These are phyloP conservation scores for Claviceps pazoutovae DNA, from an alignment of 2,329 filamentous ascomycete species.

Conservation along the genomic window DNA sequence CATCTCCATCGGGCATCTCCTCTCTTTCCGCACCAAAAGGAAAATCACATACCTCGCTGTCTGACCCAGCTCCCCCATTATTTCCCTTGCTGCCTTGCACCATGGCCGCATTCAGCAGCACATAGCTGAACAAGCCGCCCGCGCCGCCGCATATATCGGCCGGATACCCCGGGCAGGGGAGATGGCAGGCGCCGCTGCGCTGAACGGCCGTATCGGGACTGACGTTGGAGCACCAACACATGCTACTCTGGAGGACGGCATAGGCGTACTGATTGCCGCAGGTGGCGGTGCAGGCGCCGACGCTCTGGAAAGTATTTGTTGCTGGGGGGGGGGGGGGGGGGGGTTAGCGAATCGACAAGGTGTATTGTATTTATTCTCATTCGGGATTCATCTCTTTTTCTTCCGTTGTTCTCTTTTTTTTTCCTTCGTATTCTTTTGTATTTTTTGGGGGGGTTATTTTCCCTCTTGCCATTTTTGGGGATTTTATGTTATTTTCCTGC, in stretches of 20 bases:
- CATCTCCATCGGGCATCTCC: too few relatives aligned
- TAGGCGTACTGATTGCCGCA: conserved; percentile 2
- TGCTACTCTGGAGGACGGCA: conserved; percentile 1
- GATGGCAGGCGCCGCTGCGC: not conserved
- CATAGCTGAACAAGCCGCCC: conserved; percentile 1
- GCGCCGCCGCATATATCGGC: conserved; percentile 2
- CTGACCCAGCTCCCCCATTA: not conserved
- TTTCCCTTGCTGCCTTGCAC: not conserved
- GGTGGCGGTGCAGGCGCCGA: conserved; percentile 1
- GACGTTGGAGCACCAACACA: conserved; percentile 5
- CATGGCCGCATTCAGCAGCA: conserved; percentile 1
- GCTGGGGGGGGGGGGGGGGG: too few relatives aligned
- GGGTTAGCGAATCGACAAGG: too few relatives aligned
- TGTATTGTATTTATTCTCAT: not conserved
- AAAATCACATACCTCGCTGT: not conserved
- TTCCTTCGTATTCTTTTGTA: not conserved
- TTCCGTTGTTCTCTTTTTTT: not conserved
- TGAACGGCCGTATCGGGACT: not conserved
- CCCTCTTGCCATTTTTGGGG: too few relatives aligned
- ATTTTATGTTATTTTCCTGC: too few relatives aligned
- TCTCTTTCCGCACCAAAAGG: too few relatives aligned
- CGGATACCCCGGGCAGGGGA: conserved; percentile 4
- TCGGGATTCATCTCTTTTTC: not conserved
- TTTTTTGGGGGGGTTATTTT: not conserved
- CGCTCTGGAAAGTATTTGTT: conserved; percentile 2